Conservation (phyloP, 805 yeast species). For the Pichia gijzeniarum region DNA sequence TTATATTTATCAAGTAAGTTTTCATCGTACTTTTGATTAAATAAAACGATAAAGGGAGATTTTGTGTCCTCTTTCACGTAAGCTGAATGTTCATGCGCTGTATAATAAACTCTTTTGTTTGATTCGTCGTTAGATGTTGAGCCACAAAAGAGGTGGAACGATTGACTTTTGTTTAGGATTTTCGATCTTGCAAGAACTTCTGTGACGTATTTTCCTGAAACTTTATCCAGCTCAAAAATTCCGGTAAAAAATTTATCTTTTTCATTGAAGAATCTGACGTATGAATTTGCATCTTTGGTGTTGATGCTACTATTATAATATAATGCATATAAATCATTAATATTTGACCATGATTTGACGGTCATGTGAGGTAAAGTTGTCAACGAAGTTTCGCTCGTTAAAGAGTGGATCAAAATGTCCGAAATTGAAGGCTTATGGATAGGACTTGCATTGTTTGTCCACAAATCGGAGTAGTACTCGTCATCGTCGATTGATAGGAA, state of each 20-base stretch:
- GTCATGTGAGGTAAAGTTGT: constrained; percentile 56
- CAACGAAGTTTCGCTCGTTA: constrained; percentile 79
- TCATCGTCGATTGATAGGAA: constrained; percentile 51
- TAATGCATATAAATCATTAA: constrained; percentile 48
- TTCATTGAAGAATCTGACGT: constrained; percentile 25
- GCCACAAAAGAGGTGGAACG: constrained; percentile 76
- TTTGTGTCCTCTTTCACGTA: constrained; percentile 50
- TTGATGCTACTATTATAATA: constrained; percentile 32
- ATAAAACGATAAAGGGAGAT: constrained; percentile 58
- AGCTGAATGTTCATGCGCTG: constrained; percentile 58
- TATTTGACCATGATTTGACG: constrained; percentile 63
- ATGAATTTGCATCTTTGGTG: constrained; percentile 9
- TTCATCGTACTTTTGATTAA: constrained; percentile 47
- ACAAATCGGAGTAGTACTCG: constrained; percentile 27
- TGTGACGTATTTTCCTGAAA: constrained; percentile 37
- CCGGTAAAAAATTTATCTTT: constrained; percentile 11
- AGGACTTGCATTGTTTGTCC: constrained; percentile 12
- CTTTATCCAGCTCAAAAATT: constrained; percentile 22
- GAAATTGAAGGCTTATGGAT: constrained; percentile 54
- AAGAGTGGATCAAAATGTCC: constrained; percentile 83
- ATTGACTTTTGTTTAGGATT: constrained; percentile 69
- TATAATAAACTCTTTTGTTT: constrained; percentile 39
- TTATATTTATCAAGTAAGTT: constrained; percentile 29
- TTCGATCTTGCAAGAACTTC: constrained; percentile 61
- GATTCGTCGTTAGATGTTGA: constrained; percentile 8